Evolutionary conservation across 306 rosid species (phyloP), one percentile per base, ranked within the genome.

Genomic region (Amphicarpaea edgeworthii): DNA sequence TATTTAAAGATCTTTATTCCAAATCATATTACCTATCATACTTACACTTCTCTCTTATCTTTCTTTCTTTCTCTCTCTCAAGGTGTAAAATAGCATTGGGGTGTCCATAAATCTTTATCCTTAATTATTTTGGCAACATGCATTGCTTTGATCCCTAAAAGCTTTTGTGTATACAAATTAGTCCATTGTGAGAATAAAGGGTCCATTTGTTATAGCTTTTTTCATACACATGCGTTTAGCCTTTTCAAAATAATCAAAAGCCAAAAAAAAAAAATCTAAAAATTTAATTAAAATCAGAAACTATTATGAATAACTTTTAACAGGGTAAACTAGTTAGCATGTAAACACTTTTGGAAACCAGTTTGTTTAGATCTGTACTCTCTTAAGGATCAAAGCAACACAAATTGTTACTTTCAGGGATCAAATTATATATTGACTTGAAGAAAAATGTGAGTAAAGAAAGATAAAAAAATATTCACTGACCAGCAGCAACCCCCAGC

Each of bases 401-500:
- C 24, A 62, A 17, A 32, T 32, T 32, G 38, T 12, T 26, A 57
- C 37, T 24, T 54, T 21, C 7, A 24, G n/a, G 63, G 37, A 24
- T 24, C 63, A 40, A 40, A 40, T 6, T 32, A 15, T 34, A n/a
- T 20, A 19, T 40, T 4, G 11, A 40, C 26, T 62, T 21, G 0
- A 54, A 42, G 77, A 67, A 61, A 26, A 54, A 40, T 72, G 63
- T 34, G 43, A 76, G 34, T 30, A 34, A 32, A 70, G 30, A 14
- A 69, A 34, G 32, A 50, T 21, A 23, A 75, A 51, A 40, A 19
- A 54, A 11, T 12, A 12, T 65, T 42, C 64, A 89, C 96, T 86
- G 8, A 95, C 98, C 95, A 66, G 83, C 69, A 95, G 90, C 83
- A 95, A 34, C 24, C 98, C 98, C 98, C 98, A 95, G 76, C 97